Conservation (phyloP, 345 rosid genomes). For the Balakata baccata region DNA sequence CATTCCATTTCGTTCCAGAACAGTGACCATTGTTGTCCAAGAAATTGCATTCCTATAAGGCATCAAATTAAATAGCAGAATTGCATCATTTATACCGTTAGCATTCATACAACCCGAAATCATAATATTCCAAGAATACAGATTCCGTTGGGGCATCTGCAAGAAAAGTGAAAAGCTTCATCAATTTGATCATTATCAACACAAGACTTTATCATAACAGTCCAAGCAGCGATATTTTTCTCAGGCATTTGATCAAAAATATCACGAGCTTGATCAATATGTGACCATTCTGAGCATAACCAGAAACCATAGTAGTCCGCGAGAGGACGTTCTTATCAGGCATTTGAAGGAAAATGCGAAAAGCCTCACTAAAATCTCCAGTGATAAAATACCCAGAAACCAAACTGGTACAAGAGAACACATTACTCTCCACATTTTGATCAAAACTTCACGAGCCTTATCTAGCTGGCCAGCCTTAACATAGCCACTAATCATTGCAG, state of each 20-base stretch:
- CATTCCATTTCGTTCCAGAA: conserved; percentile 36
- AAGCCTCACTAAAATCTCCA: conserved; percentile 5
- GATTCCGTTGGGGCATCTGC: conserved; percentile 34
- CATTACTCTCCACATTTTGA: conserved; percentile 5
- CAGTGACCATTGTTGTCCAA: conserved; percentile 39
- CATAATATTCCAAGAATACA: conserved; percentile 39
- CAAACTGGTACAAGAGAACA: conserved; percentile 16
- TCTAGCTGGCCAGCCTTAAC: conserved; percentile 4
- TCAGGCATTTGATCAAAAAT: conserved; percentile 17
- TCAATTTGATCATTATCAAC: conserved; percentile 29
- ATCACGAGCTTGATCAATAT: conserved; percentile 10
- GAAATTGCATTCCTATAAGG: conserved; percentile 39
- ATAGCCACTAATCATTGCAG: conserved; percentile 14
- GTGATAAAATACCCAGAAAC: conserved; percentile 9
- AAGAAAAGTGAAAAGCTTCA: conserved; percentile 36
- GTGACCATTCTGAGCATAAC: conserved; percentile 14
- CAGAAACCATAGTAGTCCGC: conserved; percentile 13
- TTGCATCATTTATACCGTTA: conserved; percentile 25
- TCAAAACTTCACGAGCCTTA: conserved; percentile 14
- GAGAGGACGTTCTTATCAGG: conserved; percentile 12
- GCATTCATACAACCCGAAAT: conserved; percentile 35
- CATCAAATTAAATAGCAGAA: conserved; percentile 36
- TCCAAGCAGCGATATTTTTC: conserved; percentile 44
- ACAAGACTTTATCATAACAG: conserved; percentile 40
- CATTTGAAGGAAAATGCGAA: conserved; percentile 7